Percentiles rank a stretch among this genome's conserved stretches.
These are phyloP conservation scores for Candida mattraensis DNA, from an alignment of 805 yeast genomes.

Conservation along the genomic window DNA sequence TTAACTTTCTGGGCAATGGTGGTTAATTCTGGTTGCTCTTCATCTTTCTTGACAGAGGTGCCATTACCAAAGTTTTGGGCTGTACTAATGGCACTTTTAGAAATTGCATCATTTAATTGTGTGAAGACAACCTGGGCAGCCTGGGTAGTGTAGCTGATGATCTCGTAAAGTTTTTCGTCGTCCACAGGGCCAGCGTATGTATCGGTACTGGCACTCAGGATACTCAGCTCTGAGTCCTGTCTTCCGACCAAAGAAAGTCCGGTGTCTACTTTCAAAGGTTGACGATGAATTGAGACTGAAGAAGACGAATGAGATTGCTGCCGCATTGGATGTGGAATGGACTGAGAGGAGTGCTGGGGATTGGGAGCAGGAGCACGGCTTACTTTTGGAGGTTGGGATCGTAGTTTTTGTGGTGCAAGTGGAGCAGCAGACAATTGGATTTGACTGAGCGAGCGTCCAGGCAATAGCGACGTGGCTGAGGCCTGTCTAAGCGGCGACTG, in stretches of 20 bases:
- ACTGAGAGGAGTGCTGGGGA: constrained; percentile 20
- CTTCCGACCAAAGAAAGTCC: constrained; percentile 15
- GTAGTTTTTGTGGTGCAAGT: constrained; percentile 9
- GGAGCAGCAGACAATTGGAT: constrained; percentile 14
- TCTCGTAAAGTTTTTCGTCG: constrained; percentile 30
- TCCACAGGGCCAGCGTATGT: constrained; percentile 17
- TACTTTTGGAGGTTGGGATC: constrained; percentile 19
- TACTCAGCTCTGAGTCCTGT: constrained; percentile 32
- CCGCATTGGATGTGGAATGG: constrained; percentile 14
- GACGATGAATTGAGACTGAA: constrained; percentile 21
- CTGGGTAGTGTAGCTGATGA: constrained; percentile 32
- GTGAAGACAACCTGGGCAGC: constrained; percentile 76
- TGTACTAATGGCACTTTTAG: constrained; percentile 58
- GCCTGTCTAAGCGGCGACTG: constrained; percentile 7
- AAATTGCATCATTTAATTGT: constrained; percentile 67
- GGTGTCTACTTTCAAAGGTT: constrained; percentile 29
- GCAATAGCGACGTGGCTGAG: constrained; percentile 2
- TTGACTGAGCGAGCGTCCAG: constrained; percentile 13
- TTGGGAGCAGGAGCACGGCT: constrained; percentile 23
- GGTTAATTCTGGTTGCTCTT: constrained; percentile 7
- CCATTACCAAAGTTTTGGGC: constrained; percentile 35
- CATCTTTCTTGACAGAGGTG: constrained; percentile 30
- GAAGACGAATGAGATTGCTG: constrained; percentile 14
- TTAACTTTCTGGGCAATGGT: constrained; percentile 62
- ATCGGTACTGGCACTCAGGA: constrained; percentile 15